Evolutionary conservation across 1,139 yeast genomes (phyloP).

Genomic region (Yamadazyma buinensis): DNA sequence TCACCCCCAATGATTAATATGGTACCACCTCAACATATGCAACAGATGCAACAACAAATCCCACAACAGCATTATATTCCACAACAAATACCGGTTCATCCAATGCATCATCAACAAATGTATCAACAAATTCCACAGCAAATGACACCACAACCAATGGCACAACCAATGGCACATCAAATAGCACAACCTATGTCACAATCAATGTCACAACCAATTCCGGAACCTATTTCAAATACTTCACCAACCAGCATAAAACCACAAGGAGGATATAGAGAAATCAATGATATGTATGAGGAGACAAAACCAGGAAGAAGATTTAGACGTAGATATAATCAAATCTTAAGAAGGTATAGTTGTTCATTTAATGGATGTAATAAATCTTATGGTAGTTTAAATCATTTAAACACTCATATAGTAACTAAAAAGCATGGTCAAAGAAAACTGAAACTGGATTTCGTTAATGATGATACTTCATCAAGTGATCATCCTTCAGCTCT

Average conservation of each 20-base stretch:
- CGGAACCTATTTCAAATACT: too few species aligned
- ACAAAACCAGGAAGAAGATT: constrained; percentile 41
- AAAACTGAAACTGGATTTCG: constrained; percentile 66
- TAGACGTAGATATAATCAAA: constrained; percentile 66
- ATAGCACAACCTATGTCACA: too few species aligned
- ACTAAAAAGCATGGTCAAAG: constrained; percentile 72
- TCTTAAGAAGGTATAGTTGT: constrained; percentile 64
- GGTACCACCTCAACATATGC: too few species aligned
- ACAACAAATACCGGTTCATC: neutral
- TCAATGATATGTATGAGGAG: constrained; percentile 18
- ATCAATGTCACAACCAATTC: too few species aligned
- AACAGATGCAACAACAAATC: too few species aligned
- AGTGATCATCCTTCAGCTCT: constrained; percentile 17
- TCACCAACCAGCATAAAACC: too few species aligned
- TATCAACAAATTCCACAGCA: too few species aligned
- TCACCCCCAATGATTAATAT: too few species aligned
- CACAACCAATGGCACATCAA: too few species aligned
- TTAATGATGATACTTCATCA: constrained; percentile 20
- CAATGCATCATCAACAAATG: neutral
- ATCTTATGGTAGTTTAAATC: constrained; percentile 75
- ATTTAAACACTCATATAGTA: constrained; percentile 70
- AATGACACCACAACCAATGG: too few species aligned
- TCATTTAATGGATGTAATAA: constrained; percentile 59
- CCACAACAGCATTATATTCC: too few species aligned
- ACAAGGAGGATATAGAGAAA: neutral